These are phyloP conservation scores for Calonectria crousiana DNA, from an alignment of 2,329 filamentous ascomycete species.

Conservation along the genomic window DNA sequence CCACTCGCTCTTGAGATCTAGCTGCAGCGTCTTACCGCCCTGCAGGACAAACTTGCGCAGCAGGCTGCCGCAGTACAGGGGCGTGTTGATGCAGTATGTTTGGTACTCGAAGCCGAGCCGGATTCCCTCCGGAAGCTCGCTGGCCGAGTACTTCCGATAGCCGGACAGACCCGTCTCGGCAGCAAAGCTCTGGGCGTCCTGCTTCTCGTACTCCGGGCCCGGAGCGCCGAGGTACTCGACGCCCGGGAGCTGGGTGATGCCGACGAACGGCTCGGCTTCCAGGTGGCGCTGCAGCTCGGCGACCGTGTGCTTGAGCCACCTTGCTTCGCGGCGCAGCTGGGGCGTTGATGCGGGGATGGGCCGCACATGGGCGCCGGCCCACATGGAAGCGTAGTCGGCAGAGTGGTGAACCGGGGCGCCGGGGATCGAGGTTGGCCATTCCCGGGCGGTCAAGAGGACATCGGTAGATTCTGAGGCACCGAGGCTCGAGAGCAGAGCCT, in stretches of 20 bases:
- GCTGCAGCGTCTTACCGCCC: slow-evolving; percentile 45
- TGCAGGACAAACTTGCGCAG: slow-evolving; percentile 48
- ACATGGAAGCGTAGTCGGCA: slow-evolving; percentile 66
- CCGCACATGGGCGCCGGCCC: slow-evolving; percentile 69
- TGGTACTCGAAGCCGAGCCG: slow-evolving; percentile 63
- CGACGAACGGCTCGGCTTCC: slow-evolving; percentile 48
- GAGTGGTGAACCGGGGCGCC: slow-evolving; percentile 47
- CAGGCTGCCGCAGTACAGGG: slow-evolving; percentile 61
- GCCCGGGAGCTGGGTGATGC: slow-evolving; percentile 62
- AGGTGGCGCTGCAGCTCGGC: slow-evolving; percentile 41
- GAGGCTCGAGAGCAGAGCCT: slow-evolving; percentile 38
- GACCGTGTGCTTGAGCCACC: slow-evolving; percentile 47
- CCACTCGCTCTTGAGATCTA: slow-evolving; percentile 47
- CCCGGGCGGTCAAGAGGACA: slow-evolving; percentile 46
- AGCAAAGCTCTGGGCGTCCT: slow-evolving; percentile 41
- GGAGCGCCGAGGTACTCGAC: slow-evolving; percentile 66
- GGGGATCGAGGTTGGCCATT: slow-evolving; percentile 52
- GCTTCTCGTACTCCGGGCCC: slow-evolving; percentile 50
- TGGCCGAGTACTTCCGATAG: slow-evolving; percentile 43
- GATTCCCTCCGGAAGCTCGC: slow-evolving; percentile 57
- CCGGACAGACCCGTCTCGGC: slow-evolving; percentile 45
- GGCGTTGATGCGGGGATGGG: slow-evolving; percentile 57
- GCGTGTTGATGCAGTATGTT: slow-evolving; percentile 67
- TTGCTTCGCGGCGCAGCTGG: slow-evolving; percentile 48
- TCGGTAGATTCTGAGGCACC: not conserved